Percentiles rank a stretch among this genome's conserved stretches.
Evolutionary conservation across 768 basidiomycete species (phyloP).

Genomic region (Boletus patriciae): DNA sequence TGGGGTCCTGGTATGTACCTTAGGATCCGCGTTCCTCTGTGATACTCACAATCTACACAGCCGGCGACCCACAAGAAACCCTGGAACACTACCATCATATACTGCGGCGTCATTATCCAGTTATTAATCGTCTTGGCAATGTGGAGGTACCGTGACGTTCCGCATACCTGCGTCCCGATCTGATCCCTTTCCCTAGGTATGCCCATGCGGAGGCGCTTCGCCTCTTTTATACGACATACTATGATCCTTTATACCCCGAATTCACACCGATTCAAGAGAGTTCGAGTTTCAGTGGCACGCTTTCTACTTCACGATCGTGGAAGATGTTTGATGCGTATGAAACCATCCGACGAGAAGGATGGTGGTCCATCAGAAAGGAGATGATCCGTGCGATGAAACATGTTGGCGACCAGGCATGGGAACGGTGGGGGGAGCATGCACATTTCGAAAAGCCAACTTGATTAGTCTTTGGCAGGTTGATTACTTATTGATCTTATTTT

Average conservation of each 20-base stretch:
- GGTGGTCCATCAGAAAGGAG: constrained; percentile 38
- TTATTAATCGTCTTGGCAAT: constrained; percentile 47
- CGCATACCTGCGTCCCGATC: constrained; percentile 1
- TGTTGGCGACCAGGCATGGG: constrained; percentile 44
- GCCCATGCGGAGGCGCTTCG: constrained; percentile 52
- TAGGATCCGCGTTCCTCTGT: background rate
- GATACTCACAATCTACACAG: constrained; percentile 19
- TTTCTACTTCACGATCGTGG: constrained; percentile 40
- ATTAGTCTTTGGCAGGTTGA: constrained; percentile 9
- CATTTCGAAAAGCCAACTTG: constrained; percentile 32
- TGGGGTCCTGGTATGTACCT: constrained; percentile 39
- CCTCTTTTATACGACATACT: constrained; percentile 71
- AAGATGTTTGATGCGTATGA: constrained; percentile 38
- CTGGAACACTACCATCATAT: constrained; percentile 34
- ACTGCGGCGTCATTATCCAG: constrained; percentile 44
- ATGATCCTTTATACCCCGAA: constrained; percentile 76
- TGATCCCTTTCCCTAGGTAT: constrained; percentile 31
- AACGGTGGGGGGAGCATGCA: constrained; percentile 39
- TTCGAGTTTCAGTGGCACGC: constrained; percentile 30
- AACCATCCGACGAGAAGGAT: constrained; percentile 42
- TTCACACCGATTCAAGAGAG: constrained; percentile 50
- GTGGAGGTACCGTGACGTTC: constrained; percentile 52
- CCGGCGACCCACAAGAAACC: constrained; percentile 14
- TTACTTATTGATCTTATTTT: constrained; percentile 23
- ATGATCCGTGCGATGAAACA: constrained; percentile 40